Conservation (phyloP, 176 grass and related monocot genomes). For the Oryza rufipogon region DNA sequence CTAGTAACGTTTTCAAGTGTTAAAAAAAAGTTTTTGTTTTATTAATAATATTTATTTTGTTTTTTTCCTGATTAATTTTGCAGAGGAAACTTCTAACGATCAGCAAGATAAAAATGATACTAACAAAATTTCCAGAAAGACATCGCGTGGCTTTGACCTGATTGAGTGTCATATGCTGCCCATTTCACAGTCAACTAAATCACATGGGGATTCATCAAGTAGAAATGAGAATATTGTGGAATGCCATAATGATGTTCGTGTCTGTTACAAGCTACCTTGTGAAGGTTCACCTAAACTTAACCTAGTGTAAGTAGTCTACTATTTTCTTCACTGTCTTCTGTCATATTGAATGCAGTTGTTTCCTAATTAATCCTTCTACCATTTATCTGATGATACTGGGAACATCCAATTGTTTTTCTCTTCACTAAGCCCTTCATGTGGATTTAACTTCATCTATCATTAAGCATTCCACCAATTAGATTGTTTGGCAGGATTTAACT, state of each 20-base stretch:
- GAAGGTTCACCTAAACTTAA: conserved; percentile 57
- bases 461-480: conserved; percentile 11
- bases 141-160: conserved; percentile 69
- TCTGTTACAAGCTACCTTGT: conserved; percentile 56
- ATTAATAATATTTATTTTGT: background rate
- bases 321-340: background rate
- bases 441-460: conserved; percentile 3
- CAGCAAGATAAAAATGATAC: conserved; percentile 38
- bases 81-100: conserved; percentile 36
- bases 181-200: conserved; percentile 45
- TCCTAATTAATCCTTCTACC: background rate
- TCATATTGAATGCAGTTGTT: conserved; percentile 2
- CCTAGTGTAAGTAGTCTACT: conserved; percentile 64
- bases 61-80: background rate
- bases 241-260: conserved; percentile 52
- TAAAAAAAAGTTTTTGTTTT: background rate
- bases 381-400: conserved; percentile 8
- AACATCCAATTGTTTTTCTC: conserved; percentile 29
- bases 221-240: conserved; percentile 40
- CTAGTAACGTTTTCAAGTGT: background rate
- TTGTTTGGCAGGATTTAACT: conserved; percentile 7
- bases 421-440: conserved; percentile 15
- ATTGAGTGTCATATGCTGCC: conserved; percentile 59
- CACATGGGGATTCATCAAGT: conserved; percentile 29
- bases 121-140: conserved; percentile 74